Conservation (phyloP, 768 basidiomycete genomes). For the Amanita thiersii region DNA sequence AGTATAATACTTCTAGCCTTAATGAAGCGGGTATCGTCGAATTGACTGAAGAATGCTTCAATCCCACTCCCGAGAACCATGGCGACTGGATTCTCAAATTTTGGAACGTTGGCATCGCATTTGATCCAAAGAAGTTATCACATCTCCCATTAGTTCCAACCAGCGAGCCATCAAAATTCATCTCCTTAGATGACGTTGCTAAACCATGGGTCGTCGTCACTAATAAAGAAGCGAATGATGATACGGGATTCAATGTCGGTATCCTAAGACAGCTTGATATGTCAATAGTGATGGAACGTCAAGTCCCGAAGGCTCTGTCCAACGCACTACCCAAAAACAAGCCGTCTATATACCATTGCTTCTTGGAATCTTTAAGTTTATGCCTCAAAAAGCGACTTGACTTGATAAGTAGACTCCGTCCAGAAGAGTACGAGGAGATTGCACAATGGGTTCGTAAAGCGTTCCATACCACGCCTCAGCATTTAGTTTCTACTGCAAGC, state of each 20-base stretch:
- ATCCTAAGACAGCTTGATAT: constrained; percentile 17
- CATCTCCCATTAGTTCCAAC: constrained; percentile 1
- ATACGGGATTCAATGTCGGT: constrained; percentile 12
- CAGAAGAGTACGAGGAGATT: constrained; percentile 14
- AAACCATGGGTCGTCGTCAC: constrained; percentile 18
- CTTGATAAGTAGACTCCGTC: constrained; percentile 15
- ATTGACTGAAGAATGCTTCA: constrained; percentile 12
- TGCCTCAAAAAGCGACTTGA: constrained; percentile 8
- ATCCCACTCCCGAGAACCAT: not conserved
- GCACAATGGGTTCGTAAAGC: constrained; percentile 23
- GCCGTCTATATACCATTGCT: constrained; percentile 11
- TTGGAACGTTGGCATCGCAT: not conserved
- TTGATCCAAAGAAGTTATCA: not conserved
- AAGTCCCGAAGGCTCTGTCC: constrained; percentile 14
- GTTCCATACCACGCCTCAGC: constrained; percentile 6
- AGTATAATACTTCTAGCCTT: constrained; percentile 19
- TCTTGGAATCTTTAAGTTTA: constrained; percentile 14
- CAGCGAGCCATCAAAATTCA: not conserved
- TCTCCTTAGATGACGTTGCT: constrained; percentile 21
- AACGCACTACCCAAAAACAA: constrained; percentile 12
- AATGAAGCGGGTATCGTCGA: constrained; percentile 10
- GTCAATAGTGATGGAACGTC: constrained; percentile 15
- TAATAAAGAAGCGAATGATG: not conserved
- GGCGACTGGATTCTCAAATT: constrained; percentile 1
- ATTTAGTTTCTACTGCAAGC: constrained; percentile 13